Conservation (phyloP, 371 early-diverging fungal species). For the Umbelopsis sp. region DNA sequence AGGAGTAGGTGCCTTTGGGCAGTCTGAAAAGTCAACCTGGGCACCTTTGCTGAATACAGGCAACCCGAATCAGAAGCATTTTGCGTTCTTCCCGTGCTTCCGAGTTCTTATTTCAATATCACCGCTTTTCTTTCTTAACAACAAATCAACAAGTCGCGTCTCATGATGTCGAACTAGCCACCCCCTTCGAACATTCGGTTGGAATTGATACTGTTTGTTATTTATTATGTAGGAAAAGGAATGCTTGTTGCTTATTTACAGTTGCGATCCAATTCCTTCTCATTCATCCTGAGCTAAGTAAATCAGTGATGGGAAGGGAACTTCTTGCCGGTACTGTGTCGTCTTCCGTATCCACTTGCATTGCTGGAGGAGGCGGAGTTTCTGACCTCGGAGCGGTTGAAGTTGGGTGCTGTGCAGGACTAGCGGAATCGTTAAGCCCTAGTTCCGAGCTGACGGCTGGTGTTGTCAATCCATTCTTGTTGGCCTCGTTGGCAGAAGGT, state of each 20-base stretch:
- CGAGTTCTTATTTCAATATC: slow-evolving; percentile 4
- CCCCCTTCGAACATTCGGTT: background rate
- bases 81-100: background rate
- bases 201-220: background rate
- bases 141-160: background rate
- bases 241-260: slow-evolving; percentile 7
- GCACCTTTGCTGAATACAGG: slow-evolving; percentile 9
- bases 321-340: background rate
- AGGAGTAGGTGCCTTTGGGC: slow-evolving; percentile 1
- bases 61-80: background rate
- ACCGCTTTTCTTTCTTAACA: background rate
- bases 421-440: background rate
- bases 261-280: background rate
- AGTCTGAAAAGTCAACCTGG: background rate
- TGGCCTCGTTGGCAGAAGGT: background rate
- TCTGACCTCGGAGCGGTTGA: background rate
- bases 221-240: too few species aligned
- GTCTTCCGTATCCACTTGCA: background rate
- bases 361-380: slow-evolving; percentile 3
- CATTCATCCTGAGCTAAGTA: background rate
- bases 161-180: slow-evolving; percentile 1
- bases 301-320: slow-evolving; percentile 12
- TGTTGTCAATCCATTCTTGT: background rate
- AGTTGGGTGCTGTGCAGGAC: background rate
- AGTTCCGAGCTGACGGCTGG: slow-evolving; percentile 3